phyloP scores from a whole-genome alignment of 2,329 filamentous ascomycete species.

The Aspergillus ruber region DNA sequence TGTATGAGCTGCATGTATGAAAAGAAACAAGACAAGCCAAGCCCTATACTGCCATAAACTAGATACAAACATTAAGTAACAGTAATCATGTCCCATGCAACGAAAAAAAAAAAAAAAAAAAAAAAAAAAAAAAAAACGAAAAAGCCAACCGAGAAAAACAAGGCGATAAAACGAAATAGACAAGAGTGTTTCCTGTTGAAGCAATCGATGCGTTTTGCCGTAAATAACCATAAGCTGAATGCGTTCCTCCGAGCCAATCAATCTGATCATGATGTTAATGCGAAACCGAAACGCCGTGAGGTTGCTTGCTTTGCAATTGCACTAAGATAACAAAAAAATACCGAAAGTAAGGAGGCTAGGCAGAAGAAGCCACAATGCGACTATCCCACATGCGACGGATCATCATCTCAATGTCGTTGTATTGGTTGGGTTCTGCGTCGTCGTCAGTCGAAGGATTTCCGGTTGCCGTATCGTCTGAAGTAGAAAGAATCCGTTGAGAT shows the following conservation, averaged over 20 bases:
- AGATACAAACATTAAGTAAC: not conserved
- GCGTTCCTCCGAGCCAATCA: conserved; percentile 2
- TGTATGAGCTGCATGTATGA: too few relatives aligned
- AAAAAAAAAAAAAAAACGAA: not conserved
- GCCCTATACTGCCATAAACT: too few relatives aligned
- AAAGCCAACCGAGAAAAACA: not conserved
- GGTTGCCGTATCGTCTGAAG: conserved; percentile 26
- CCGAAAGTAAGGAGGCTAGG: conserved; percentile 15
- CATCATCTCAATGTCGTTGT: conserved; percentile 32
- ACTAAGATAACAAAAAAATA: not conserved
- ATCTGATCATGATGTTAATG: conserved; percentile 12
- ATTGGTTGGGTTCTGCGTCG: conserved; percentile 18
- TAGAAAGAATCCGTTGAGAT: conserved; percentile 29
- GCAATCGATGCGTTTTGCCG: too few relatives aligned
- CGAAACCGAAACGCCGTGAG: not conserved
- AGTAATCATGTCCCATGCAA: not conserved
- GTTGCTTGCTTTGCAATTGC: not conserved
- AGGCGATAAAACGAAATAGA: not conserved
- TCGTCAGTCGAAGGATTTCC: conserved; percentile 13
- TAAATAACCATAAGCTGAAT: too few relatives aligned
- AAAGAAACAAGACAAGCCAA: too few relatives aligned
- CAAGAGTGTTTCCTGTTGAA: not conserved
- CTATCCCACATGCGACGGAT: conserved; percentile 40
- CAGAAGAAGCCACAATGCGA: conserved; percentile 33
- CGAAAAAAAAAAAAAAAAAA: not conserved